Base-by-base conservation (phyloP, 2,329 filamentous ascomycete genomes). In the Sporothrix sp. region DNA sequence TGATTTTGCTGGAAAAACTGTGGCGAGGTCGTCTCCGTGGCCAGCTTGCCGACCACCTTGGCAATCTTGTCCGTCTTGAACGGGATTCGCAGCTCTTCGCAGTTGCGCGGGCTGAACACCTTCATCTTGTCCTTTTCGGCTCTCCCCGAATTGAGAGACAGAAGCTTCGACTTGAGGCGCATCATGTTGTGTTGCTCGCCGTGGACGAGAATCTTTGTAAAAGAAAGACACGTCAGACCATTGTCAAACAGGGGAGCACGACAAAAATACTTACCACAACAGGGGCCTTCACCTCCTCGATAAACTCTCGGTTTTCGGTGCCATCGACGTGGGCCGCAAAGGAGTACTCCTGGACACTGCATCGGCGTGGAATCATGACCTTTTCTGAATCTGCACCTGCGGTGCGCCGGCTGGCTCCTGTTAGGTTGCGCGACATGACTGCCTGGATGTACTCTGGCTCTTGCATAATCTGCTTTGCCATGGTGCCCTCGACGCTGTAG, bases 181-280 rank as follows among this genome's bases (percentile, higher is more conserved):
- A 93, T 95, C 89, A 97, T 97, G 63, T 97, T 95, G 64, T 95
- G 88, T 61, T 93, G 89, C 64, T 98, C 93, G 51, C 93, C 93
- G 59, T 98, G 93, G 2, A 98, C 93, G 28, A 98, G 79, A 54
- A 98, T 96, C 86, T 91, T 21, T 7, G 44, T 48, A 45, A 43
- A 3, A 48, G n/a, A n/a, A n/a, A n/a, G n/a, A n/a, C n/a, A n/a
- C n/a, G n/a, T n/a, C n/a, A n/a, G n/a, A n/a, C n/a, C n/a, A n/a
- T n/a, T 7, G 18, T 7, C 2, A 7, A 6, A 43, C 10, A 2
- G 13, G 25, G 9, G 25, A 2, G 35, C 10, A 21, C 2, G 18
- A 11, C 16, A 43, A 8, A 14, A 37, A 25, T 23, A 82, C 86
- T 71, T 76, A 94, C 87, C 60, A 98, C 91, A 21, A 96, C 90